Conservation (phyloP, 129 eudicot species). For the carrot (Daucus carota) region DNA sequence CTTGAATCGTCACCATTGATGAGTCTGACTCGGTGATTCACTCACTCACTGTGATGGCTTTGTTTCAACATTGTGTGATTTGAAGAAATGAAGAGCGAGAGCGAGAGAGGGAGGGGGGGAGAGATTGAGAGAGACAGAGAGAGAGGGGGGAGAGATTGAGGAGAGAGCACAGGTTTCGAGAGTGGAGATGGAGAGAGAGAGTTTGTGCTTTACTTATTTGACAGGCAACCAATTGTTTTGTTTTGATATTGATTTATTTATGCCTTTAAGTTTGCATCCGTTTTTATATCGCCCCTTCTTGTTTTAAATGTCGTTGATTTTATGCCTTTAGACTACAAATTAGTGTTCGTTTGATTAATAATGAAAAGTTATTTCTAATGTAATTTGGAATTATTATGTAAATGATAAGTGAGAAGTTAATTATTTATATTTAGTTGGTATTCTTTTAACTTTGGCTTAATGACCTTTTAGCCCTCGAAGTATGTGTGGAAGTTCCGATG, state of each 20-base stretch:
- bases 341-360: too few relatives aligned
- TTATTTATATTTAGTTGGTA: too few relatives aligned
- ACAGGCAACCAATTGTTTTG: background rate
- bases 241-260: background rate
- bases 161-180: background rate
- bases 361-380: too few relatives aligned
- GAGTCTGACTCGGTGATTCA: background rate
- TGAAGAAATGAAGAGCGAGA: background rate
- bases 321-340: too few relatives aligned
- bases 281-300: background rate
- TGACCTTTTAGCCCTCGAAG: too few relatives aligned
- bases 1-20: background rate
- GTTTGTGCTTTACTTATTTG: background rate
- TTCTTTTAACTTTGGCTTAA: too few relatives aligned
- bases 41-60: background rate
- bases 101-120: background rate
- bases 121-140: background rate
- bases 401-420: too few relatives aligned
- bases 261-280: background rate
- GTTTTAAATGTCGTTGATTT: background rate
- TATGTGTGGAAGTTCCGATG: too few relatives aligned
- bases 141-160: background rate
- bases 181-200: background rate
- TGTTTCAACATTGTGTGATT: background rate
- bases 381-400: too few relatives aligned